Evolutionary conservation across 2,329 filamentous ascomycete species (phyloP).

Genomic region (Fusarium sp.): DNA sequence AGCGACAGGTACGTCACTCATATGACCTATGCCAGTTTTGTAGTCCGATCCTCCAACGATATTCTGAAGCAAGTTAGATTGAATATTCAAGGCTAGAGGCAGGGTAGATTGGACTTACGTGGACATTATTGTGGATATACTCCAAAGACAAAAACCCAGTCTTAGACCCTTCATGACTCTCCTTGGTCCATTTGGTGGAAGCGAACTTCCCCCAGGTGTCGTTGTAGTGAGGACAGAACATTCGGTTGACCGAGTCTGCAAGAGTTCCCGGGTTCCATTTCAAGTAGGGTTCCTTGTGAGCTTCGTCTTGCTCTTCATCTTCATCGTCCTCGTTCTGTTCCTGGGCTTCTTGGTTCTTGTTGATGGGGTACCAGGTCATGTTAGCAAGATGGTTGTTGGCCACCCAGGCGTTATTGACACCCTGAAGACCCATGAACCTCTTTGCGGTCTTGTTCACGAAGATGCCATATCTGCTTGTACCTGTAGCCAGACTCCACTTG

Average conservation of each 20-base stretch:
- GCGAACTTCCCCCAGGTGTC: constrained; percentile 5
- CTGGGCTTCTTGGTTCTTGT: not conserved
- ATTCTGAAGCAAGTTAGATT: not conserved
- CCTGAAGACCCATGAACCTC: not conserved
- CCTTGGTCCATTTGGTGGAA: not conserved
- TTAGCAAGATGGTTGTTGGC: not conserved
- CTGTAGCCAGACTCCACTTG: constrained; percentile 5
- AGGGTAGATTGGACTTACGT: no score
- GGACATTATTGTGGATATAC: constrained; percentile 19
- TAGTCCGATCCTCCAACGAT: not conserved
- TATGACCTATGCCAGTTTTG: not conserved
- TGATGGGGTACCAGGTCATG: not conserved
- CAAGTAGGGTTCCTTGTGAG: not conserved
- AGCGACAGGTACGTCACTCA: constrained; percentile 8
- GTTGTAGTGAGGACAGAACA: not conserved
- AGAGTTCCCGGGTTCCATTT: not conserved
- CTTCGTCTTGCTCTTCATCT: not conserved
- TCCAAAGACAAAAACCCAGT: constrained; percentile 8
- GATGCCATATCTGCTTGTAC: constrained; percentile 8
- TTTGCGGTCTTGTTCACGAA: not conserved
- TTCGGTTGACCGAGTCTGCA: not conserved
- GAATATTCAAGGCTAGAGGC: no score
- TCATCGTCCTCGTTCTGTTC: not conserved
- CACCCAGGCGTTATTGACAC: not conserved
- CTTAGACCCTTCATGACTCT: not conserved